Percentiles rank a stretch among this genome's conserved stretches.
Conservation (phyloP, 345 rosid genomes). For the Aurinia saxatilis region DNA sequence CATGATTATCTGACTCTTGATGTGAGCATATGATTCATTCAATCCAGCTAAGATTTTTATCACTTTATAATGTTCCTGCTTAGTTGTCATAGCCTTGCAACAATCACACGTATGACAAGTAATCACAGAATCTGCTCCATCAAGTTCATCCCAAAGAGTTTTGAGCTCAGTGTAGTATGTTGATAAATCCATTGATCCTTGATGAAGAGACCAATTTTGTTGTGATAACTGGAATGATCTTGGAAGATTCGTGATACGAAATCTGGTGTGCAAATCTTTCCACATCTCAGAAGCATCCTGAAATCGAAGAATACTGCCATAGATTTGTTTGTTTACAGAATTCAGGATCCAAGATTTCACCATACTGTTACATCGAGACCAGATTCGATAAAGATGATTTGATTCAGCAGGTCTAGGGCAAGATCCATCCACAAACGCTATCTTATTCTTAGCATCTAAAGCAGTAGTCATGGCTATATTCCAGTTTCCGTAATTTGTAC, state of each 20-base stretch:
- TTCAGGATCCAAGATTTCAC: background rate
- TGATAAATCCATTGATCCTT: background rate
- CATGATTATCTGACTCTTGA: background rate
- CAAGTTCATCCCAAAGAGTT: background rate
- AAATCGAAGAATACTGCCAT: background rate
- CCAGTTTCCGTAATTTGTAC: background rate
- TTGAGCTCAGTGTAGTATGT: background rate
- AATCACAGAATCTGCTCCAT: background rate
- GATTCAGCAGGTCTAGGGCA: background rate
- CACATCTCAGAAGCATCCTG: background rate
- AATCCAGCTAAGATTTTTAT: background rate
- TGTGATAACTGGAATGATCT: background rate
- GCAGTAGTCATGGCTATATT: background rate
- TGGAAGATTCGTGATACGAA: background rate
- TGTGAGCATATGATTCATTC: background rate
- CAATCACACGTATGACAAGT: background rate
- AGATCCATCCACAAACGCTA: background rate
- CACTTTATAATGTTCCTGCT: background rate
- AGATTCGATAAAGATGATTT: background rate
- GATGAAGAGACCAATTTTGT: background rate
- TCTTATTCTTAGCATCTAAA: background rate
- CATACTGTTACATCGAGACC: background rate
- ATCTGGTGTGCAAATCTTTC: background rate
- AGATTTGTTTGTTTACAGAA: background rate
- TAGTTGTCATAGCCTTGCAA: background rate